Evolutionary conservation across 1,139 yeast genomes (phyloP).

Genomic region (Schwanniomyces etchellsii): DNA sequence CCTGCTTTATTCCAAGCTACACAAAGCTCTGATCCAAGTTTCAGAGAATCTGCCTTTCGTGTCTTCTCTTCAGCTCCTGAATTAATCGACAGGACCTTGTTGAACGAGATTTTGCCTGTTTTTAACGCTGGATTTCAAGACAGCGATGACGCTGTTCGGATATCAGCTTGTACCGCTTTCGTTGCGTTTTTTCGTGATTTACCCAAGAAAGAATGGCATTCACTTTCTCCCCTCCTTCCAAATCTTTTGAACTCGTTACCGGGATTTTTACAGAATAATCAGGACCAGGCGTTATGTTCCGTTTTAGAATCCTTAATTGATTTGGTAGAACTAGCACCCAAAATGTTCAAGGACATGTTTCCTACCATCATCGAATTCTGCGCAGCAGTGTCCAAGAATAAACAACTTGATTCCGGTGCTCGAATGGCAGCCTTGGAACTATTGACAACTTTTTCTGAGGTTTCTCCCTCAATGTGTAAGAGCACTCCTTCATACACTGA

Average conservation of each 20-base stretch:
- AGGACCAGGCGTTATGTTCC: slow-evolving; percentile 74
- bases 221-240: slow-evolving; percentile 75
- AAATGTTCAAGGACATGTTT: slow-evolving; percentile 87
- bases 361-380: slow-evolving; percentile 81
- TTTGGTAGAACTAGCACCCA: slow-evolving; percentile 89
- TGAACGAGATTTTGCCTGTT: slow-evolving; percentile 57
- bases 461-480: slow-evolving; percentile 94
- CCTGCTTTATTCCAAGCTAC: slow-evolving; percentile 72
- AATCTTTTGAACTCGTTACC: slow-evolving; percentile 81
- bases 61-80: slow-evolving; percentile 83
- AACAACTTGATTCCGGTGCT: slow-evolving; percentile 71
- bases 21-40: slow-evolving; percentile 55
- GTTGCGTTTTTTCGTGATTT: slow-evolving; percentile 81
- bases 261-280: slow-evolving; percentile 70
- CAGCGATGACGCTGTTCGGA: slow-evolving; percentile 72
- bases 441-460: slow-evolving; percentile 84
- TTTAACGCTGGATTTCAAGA: slow-evolving; percentile 81
- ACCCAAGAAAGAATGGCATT: slow-evolving; percentile 74
- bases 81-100: slow-evolving; percentile 54
- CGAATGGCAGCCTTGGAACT: slow-evolving; percentile 86
- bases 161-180: slow-evolving; percentile 89
- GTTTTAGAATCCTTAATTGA: slow-evolving; percentile 90
- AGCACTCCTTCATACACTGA: slow-evolving; percentile 68
- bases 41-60: slow-evolving; percentile 88
- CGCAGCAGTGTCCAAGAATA: slow-evolving; percentile 73